Evolutionary conservation across 202 grass and related monocot species (phyloP), one percentile per base, ranked within the genome.

Genomic region (Dendrocalamus latiflorus): DNA sequence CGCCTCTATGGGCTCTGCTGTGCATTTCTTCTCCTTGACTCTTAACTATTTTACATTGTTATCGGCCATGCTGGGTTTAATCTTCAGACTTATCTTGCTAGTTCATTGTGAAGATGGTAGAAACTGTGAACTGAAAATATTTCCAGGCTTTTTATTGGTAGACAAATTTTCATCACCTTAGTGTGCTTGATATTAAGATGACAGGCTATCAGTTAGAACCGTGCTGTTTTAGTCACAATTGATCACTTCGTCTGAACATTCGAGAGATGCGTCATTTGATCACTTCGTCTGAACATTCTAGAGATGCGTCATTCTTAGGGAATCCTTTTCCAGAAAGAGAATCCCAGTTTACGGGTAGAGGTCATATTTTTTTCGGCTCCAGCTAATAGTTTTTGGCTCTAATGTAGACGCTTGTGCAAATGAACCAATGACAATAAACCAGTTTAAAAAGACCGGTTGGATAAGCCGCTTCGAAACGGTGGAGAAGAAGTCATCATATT

Each of bases 361-460:
- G 6, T 3, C 34, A 36, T 5, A 5, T 36, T 36, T 0, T 36
- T 36, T 36, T 5, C 28, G 0, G 5, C 5, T 36, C 0, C 0
- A 36, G 33, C 33, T 34, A 3, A 5, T 36, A 5, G 0, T 0
- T 36, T 36, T 36, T 36, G 0, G 0, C 5, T 5, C 34, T 36
- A 36, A 5, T 36, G 0, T 5, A 5, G 5, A 5, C 5, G 0
- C 0, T 36, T 36, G 0, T 36, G 3, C 4, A 5, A 36, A 36
- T 36, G 0, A 36, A 36, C 5, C 5, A 5, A 36, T 36, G 5
- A 4, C 34, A 5, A 36, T 36, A 36, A 36, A 36, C 5, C 34
- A 5, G 0, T 36, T 36, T 3, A 5, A 36, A 36, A 36, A 36
- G 34, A 36, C 4, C 5, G 5, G 0, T 1, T 3, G 3, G 5